Evolutionary conservation across 2,329 filamentous ascomycete species (phyloP).

Genomic region (Zarea fungicola): DNA sequence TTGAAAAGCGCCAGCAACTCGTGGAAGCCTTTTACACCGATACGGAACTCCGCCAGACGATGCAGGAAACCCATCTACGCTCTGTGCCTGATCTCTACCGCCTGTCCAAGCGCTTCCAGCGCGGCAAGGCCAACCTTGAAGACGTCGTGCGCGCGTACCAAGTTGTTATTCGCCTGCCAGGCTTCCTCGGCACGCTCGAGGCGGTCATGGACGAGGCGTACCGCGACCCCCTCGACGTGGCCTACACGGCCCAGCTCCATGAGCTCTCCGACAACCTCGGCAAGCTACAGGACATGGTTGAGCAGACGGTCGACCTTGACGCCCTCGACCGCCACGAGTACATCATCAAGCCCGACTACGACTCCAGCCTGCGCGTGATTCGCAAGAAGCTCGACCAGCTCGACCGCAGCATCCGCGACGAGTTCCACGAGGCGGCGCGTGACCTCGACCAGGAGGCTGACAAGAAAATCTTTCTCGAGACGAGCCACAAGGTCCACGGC

Average conservation of each 20-base stretch:
- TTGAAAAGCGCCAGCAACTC: slow-evolving; percentile 85
- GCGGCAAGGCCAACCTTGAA: slow-evolving; percentile 83
- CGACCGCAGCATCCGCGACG: slow-evolving; percentile 73
- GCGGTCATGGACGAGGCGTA: slow-evolving; percentile 95
- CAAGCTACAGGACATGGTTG: slow-evolving; percentile 95
- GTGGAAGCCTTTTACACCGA: slow-evolving; percentile 93
- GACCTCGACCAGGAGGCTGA: slow-evolving; percentile 90
- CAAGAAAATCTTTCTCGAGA: slow-evolving; percentile 95
- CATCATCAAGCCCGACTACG: slow-evolving; percentile 98
- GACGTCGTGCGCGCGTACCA: slow-evolving; percentile 96
- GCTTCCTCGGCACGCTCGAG: slow-evolving; percentile 83
- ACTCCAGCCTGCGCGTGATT: slow-evolving; percentile 82
- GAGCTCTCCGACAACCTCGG: slow-evolving; percentile 72
- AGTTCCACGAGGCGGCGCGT: slow-evolving; percentile 69
- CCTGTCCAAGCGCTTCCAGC: slow-evolving; percentile 90
- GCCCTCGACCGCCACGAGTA: slow-evolving; percentile 96
- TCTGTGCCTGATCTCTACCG: slow-evolving; percentile 93
- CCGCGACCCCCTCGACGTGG: slow-evolving; percentile 75
- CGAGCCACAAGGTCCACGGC: slow-evolving; percentile 86
- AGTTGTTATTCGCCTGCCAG: slow-evolving; percentile 84
- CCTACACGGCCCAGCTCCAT: slow-evolving; percentile 80
- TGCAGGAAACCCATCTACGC: slow-evolving; percentile 93
- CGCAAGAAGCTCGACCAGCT: slow-evolving; percentile 85
- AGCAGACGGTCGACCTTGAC: slow-evolving; percentile 93
- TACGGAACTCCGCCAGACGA: slow-evolving; percentile 86